These are phyloP conservation scores for Saccharum officinarum DNA, from an alignment of 176 grass and related monocot genomes.

Conservation along the genomic window DNA sequence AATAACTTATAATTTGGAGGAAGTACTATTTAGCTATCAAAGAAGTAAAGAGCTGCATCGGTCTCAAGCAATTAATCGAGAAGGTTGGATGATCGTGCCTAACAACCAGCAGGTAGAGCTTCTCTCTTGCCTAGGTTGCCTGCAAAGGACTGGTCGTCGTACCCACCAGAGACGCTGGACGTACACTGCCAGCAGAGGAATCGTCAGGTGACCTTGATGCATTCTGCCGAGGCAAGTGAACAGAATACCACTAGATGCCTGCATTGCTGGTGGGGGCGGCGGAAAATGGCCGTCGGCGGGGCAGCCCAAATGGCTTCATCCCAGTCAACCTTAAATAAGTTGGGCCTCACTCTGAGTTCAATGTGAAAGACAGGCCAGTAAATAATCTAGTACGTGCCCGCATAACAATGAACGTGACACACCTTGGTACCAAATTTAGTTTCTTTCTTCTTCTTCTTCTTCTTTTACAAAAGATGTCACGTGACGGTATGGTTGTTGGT, in stretches of 20 bases:
- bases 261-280: not conserved
- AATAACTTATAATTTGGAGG: no score
- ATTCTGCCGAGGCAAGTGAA: not conserved
- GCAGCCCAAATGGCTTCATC: no score
- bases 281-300: no score
- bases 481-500: not conserved
- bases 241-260: not conserved
- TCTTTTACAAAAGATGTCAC: not conserved
- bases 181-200: not conserved
- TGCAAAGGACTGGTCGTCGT: conserved; percentile 36
- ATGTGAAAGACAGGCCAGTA: not conserved
- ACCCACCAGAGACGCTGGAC: conserved; percentile 53
- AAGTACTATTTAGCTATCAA: no score
- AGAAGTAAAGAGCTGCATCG: no score
- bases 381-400: no score
- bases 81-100: no score
- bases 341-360: not conserved
- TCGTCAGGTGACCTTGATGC: not conserved
- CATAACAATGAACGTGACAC: not conserved
- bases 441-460: no score
- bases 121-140: conserved; percentile 41
- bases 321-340: no score
- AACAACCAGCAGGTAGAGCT: conserved; percentile 57
- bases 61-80: no score
- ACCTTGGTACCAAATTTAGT: not conserved